Evolutionary conservation across 805 yeast species (phyloP), one percentile per base, ranked within the genome.

Genomic region (Kockiozyma suomiensis): DNA sequence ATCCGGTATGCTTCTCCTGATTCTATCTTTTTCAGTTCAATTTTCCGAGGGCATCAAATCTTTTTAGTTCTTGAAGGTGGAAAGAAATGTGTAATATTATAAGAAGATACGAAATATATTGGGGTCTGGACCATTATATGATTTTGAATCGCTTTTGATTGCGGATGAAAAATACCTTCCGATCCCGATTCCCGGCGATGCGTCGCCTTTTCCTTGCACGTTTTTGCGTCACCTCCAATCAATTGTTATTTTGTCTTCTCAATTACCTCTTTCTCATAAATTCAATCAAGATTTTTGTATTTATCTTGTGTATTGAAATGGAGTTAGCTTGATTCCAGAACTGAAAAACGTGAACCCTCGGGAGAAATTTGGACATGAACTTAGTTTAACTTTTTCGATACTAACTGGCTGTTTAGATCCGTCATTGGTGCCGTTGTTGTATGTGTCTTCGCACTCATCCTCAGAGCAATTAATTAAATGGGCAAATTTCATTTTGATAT

Each of bases 381-480:
- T 30, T 30, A 7, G 35, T 37, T 21, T 37, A 28, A 28, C 38
- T 28, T 15, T 17, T 23, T 26, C 7, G 7, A 6, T 52, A 25
- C 50, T 52, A 42, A 52, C 50, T 41, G 7, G 4, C 17, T 15
- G 13, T 28, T 4, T 35, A 87, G 96, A 84, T 93, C 97, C 72
- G 97, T 91, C 75, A 91, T 91, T 78, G 97, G 97, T 90, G 97
- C 97, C 83, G 93, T 91, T 81, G 97, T 91, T 49, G 58, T 54
- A 54, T n/a, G 58, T 54, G n/a, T n/a, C n/a, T n/a, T n/a, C n/a
- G n/a, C n/a, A n/a, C n/a, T n/a, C n/a, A n/a, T n/a, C n/a, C n/a
- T n/a, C n/a, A n/a, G n/a, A n/a, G n/a, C n/a, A n/a, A n/a, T n/a
- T n/a, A n/a, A n/a, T n/a, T n/a, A n/a, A n/a, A n/a, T n/a, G n/a